Conservation (phyloP, 1,139 yeast species). For the Taphrina pruni region DNA sequence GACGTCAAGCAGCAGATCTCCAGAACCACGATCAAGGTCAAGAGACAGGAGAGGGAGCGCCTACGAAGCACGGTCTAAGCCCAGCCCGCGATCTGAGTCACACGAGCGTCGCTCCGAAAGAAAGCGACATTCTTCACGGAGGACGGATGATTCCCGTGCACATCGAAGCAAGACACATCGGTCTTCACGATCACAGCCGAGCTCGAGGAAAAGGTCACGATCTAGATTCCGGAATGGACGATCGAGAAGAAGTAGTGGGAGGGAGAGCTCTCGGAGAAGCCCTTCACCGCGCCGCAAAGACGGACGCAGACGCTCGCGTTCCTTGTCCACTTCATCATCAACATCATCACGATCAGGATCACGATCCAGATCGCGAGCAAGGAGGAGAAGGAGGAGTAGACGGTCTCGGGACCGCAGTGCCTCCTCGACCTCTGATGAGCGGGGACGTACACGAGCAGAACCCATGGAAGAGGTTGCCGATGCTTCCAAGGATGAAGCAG, state of each 20-base stretch:
- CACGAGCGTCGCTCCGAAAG: background rate
- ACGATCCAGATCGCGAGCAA: constrained; percentile 5
- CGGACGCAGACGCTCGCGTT: background rate
- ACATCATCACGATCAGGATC: constrained; percentile 10
- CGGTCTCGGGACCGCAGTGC: background rate
- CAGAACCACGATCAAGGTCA: constrained; percentile 9
- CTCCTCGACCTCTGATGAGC: background rate
- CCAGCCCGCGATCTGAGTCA: background rate
- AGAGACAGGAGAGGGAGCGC: background rate
- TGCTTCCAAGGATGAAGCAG: background rate
- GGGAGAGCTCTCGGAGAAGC: background rate
- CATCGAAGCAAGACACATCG: background rate
- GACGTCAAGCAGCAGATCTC: background rate
- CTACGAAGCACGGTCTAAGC: background rate
- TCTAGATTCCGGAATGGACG: background rate
- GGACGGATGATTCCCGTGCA: background rate
- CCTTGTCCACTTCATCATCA: background rate
- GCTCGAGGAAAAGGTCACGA: constrained; percentile 9
- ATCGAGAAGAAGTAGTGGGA: background rate
- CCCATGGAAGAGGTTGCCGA: background rate
- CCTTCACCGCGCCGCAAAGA: background rate
- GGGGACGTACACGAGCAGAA: too few relatives aligned
- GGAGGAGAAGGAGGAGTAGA: background rate
- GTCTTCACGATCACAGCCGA: background rate
- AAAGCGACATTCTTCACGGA: background rate